Base-by-base conservation (phyloP, 2,329 filamentous ascomycete species). In the Diplocarpon rosae region DNA sequence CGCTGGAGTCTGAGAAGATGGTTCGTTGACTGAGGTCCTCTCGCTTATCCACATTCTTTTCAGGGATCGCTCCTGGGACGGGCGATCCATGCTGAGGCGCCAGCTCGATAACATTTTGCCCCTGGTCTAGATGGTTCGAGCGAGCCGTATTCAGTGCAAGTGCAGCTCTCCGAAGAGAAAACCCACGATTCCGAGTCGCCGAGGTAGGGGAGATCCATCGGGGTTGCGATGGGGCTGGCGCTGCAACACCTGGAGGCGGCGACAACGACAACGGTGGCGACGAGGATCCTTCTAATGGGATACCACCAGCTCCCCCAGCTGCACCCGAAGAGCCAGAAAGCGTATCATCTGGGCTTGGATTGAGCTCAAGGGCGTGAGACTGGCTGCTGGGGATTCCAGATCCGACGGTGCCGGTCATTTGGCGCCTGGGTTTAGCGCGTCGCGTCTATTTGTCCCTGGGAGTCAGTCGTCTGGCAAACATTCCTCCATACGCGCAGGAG, bases 161-260 rank as follows among this genome's bases (percentile, higher is more conserved):
- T 8, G 41, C 41, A 31, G 41, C 41, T 37, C 41, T 43, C 11
- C 41, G 41, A 17, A 43, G 41, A 16, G 41, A 43, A 15, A 43
- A 43, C 1, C 41, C 41, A 32, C 41, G 41, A 20, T 14, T 43
- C n/a, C 41, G 41, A 1, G 41, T 37, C 16, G 10, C 27, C 29
- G 41, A 33, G 10, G 28, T 27, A 5, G 41, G 27, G 14, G 33
- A 36, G n/a, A 27, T 32, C 41, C 41, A 30, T 37, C 27, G 11
- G 14, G 28, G 34, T 10, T 14, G 11, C n/a, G 30, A 3, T 14
- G 30, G n/a, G 5, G 3, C 11, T 3, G 30, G 30, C 30, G 30
- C 11, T 4, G 11, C 11, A 32, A 14, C n/a, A 5, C 11, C 30
- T 32, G 30, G 30, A 3, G n/a, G 5, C n/a, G 30, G 30, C 30